Conservation (phyloP, 495 filamentous ascomycete genomes). For the Penicilliopsis zonata region DNA sequence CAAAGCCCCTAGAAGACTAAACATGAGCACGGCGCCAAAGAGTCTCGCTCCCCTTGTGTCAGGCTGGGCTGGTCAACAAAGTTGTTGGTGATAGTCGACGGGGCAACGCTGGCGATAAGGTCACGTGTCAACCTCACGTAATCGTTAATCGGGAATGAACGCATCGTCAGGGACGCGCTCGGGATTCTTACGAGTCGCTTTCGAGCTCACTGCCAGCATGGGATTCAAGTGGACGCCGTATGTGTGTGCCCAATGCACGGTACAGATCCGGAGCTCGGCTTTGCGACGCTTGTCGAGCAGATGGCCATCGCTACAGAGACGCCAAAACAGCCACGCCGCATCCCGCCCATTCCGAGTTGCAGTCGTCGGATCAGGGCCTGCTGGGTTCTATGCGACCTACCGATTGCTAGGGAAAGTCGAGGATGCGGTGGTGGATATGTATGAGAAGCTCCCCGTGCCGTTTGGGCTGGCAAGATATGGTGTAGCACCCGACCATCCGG, state of each 20-base stretch:
- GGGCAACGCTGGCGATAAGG: constrained; percentile 20
- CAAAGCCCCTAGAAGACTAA: too few species aligned
- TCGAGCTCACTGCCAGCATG: too few species aligned
- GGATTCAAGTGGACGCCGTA: constrained; percentile 14
- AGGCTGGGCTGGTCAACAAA: constrained; percentile 14
- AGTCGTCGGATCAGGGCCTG: constrained; percentile 88
- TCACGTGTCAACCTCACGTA: too few species aligned
- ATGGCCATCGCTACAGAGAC: constrained; percentile 9
- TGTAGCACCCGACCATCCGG: constrained; percentile 92
- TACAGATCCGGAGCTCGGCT: constrained; percentile 6
- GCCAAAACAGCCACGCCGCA: constrained; percentile 20
- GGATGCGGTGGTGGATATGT: constrained; percentile 80
- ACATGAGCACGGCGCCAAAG: too few species aligned
- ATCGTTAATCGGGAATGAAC: too few species aligned
- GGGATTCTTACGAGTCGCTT: too few species aligned
- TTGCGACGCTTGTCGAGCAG: constrained; percentile 4
- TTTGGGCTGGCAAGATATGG: constrained; percentile 88
- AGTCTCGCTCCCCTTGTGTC: too few species aligned
- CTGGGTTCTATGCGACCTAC: constrained; percentile 90
- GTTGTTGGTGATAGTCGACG: constrained; percentile 14
- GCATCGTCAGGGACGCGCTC: too few species aligned
- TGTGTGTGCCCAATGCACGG: constrained; percentile 24
- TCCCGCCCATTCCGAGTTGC: constrained; percentile 60
- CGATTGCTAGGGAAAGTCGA: constrained; percentile 63
- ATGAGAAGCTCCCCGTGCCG: constrained; percentile 83